phyloP scores from a whole-genome alignment of 2,329 filamentous ascomycete genomes.

The Colletotrichum sp. region DNA sequence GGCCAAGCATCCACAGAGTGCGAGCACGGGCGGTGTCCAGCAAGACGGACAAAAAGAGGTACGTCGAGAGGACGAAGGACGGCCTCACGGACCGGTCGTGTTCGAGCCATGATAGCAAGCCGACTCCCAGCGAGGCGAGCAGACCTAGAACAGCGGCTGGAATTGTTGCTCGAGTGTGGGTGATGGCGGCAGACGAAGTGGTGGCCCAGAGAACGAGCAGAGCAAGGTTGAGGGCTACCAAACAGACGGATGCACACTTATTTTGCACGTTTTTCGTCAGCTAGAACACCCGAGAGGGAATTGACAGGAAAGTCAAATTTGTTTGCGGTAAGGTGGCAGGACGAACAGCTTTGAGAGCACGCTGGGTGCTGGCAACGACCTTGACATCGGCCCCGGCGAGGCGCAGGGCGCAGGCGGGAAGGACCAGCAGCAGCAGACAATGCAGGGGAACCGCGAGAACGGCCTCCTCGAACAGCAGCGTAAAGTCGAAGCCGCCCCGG shows the following conservation, averaged over 20 bases:
- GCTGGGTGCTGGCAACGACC: constrained; percentile 8
- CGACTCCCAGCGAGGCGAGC: neutral
- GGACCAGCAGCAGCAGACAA: neutral
- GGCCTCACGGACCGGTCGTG: constrained; percentile 19
- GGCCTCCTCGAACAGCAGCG: constrained; percentile 31
- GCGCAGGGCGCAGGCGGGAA: neutral
- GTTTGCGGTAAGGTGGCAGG: neutral
- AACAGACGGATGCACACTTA: neutral
- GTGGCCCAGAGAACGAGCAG: constrained; percentile 9
- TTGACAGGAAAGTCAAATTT: neutral
- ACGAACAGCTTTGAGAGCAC: constrained; percentile 11
- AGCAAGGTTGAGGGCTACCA: constrained; percentile 8
- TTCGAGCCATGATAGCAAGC: constrained; percentile 13
- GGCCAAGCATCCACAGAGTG: constrained; percentile 20
- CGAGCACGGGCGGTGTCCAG: constrained; percentile 23
- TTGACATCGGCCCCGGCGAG: constrained; percentile 8
- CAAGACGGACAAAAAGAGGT: constrained; percentile 19
- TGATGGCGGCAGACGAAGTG: neutral
- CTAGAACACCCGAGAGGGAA: neutral
- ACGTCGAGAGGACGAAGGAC: constrained; percentile 20
- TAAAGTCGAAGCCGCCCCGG: constrained; percentile 32
- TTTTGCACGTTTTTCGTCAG: neutral
- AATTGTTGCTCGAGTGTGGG: constrained; percentile 3
- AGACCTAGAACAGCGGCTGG: neutral
- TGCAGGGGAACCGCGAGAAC: constrained; percentile 25